Conservation (phyloP, 306 rosid genomes). For the Morella rubra region DNA sequence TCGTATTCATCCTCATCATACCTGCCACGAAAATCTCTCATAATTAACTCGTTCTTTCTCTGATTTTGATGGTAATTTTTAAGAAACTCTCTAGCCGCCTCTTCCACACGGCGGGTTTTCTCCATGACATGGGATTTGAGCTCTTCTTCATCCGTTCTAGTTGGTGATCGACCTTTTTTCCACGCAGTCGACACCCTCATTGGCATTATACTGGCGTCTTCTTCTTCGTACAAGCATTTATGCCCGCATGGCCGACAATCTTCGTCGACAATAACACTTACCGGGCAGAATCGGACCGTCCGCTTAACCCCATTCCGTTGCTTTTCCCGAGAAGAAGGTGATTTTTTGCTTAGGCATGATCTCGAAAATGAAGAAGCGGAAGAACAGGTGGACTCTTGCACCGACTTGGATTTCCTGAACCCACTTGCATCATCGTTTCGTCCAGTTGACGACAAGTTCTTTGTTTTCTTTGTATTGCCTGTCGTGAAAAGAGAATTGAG, state of each 20-base stretch:
- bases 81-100: slow-evolving; percentile 45
- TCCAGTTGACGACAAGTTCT: slow-evolving; percentile 18
- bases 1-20: slow-evolving; percentile 23
- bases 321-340: slow-evolving; percentile 57
- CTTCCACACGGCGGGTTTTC: slow-evolving; percentile 39
- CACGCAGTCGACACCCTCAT: slow-evolving; percentile 53
- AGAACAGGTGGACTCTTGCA: slow-evolving; percentile 59
- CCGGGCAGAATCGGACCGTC: slow-evolving; percentile 77
- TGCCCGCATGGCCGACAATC: slow-evolving; percentile 64
- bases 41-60: slow-evolving; percentile 36
- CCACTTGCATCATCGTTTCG: slow-evolving; percentile 18
- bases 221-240: slow-evolving; percentile 50
- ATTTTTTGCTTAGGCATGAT: slow-evolving; percentile 73
- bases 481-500: slow-evolving; percentile 61
- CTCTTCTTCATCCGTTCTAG: slow-evolving; percentile 35
- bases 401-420: slow-evolving; percentile 39
- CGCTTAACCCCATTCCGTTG: slow-evolving; percentile 51
- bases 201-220: slow-evolving; percentile 30
- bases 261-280: slow-evolving; percentile 71
- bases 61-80: slow-evolving; percentile 56
- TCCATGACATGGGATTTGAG: slow-evolving; percentile 27
- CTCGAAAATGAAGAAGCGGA: slow-evolving; percentile 75
- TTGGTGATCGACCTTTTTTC: slow-evolving; percentile 52
- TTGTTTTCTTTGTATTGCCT: slow-evolving; percentile 36
- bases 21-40: slow-evolving; percentile 29